Conservation (phyloP, 1,139 yeast species). For the Suhomyces bribrorum region DNA sequence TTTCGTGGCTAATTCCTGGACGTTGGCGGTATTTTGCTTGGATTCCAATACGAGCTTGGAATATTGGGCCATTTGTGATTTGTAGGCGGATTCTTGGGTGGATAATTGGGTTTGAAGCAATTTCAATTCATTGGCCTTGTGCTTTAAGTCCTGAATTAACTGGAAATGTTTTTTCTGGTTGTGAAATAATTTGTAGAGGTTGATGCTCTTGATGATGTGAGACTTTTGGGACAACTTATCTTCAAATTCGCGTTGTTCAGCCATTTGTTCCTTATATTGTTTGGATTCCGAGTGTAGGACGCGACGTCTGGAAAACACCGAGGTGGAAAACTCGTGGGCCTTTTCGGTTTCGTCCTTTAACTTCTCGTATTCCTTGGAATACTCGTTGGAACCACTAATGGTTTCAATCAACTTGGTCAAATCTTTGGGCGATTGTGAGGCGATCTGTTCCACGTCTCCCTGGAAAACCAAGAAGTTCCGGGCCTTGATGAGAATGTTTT, state of each 20-base stretch:
- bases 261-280: constrained; percentile 75
- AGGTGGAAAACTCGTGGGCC: constrained; percentile 65
- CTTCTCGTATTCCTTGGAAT: constrained; percentile 64
- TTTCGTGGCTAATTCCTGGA: constrained; percentile 39
- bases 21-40: constrained; percentile 41
- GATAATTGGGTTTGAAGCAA: constrained; percentile 26
- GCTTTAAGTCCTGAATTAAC: constrained; percentile 26
- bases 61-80: constrained; percentile 41
- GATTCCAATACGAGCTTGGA: constrained; percentile 49
- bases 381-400: constrained; percentile 79
- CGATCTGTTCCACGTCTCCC: constrained; percentile 95
- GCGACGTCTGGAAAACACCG: constrained; percentile 70
- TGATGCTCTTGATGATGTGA: constrained; percentile 48
- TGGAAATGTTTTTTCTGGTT: constrained; percentile 51
- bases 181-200: constrained; percentile 70
- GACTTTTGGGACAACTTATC: constrained; percentile 51
- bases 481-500: constrained; percentile 85
- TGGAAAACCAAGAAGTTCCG: constrained; percentile 92
- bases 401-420: constrained; percentile 75
- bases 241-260: constrained; percentile 71
- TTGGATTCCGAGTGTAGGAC: constrained; percentile 74
- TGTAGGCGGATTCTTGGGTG: constrained; percentile 28
- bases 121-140: constrained; percentile 31
- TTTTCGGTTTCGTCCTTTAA: constrained; percentile 65
- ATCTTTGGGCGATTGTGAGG: constrained; percentile 81